Base-by-base conservation (phyloP, 257 asterid species). In the Catharanthus roseus region DNA sequence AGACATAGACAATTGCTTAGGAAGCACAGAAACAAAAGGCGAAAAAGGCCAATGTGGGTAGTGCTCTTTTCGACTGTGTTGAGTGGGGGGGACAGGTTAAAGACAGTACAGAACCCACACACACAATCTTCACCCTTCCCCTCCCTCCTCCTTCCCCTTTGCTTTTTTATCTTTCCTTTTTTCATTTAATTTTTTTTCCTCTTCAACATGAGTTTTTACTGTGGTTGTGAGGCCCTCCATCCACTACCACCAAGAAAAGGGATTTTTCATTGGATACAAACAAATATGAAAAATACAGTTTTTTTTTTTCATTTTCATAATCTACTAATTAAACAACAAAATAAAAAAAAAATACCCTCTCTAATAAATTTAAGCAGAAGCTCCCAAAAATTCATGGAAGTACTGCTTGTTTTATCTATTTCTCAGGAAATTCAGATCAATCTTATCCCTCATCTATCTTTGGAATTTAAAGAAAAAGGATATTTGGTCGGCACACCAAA, bases 61-160 rank as follows among this genome's bases (percentile, higher is more conserved):
- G 78, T 83, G 88, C 86, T 82, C 87, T 86, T 86, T 90, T 91
- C 85, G 90, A 86, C 88, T 83, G 96, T 83, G 87, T 78, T 78
- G 86, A 89, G 93, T 86, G 96, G 97, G 86, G 96, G 96, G 95
- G 97, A 89, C 96, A 89, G 87, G 91, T 80, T 84, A 16, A 38
- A 85, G 97, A 89, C 96, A 85, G 86, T 87, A 91, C 96, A 93
- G 90, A 89, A 87, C 90, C 95, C 97, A 81, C 93, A 80, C 79
- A 62, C n/a, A 23, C 9, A n/a, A n/a, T 18, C 55, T 28, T 31
- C 69, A 13, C 74, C 65, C 74, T 67, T 3, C 33, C 28, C 60
- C n/a, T 18, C 58, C 1, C 76, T 28, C 74, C 66, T 79, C 72
- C 83, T 81, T 81, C 84, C 83, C 85, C 74, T 84, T 72, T 63